Percentiles rank a stretch among this genome's conserved stretches.
These are phyloP conservation scores for Lactarius quietus DNA, from an alignment of 768 basidiomycete genomes.

Conservation along the genomic window DNA sequence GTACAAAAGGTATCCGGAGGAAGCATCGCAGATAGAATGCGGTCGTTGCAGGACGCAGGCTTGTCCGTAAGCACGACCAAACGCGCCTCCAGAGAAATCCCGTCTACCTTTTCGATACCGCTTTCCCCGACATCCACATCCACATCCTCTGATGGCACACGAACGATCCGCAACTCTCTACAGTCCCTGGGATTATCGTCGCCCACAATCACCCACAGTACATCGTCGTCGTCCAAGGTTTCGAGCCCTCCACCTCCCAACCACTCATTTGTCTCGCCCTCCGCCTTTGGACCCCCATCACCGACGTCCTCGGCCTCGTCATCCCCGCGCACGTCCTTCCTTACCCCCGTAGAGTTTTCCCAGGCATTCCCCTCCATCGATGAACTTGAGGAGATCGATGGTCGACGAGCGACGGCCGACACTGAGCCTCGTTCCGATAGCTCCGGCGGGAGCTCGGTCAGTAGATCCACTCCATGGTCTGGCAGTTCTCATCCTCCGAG, in stretches of 20 bases:
- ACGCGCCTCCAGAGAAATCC: conserved; percentile 52
- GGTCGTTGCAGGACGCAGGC: conserved; percentile 69
- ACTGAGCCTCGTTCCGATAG: conserved; percentile 37
- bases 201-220: conserved; percentile 27
- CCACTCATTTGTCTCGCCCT: conserved; percentile 66
- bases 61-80: conserved; percentile 51
- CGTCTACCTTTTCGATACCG: conserved; percentile 35
- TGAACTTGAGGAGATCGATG: conserved; percentile 59
- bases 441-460: conserved; percentile 24
- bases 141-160: conserved; percentile 28
- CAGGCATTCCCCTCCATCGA: conserved; percentile 75
- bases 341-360: conserved; percentile 53
- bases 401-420: conserved; percentile 47
- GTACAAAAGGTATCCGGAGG: conserved; percentile 45
- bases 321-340: conserved; percentile 45
- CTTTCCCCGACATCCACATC: conserved; percentile 34
- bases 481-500: conserved; percentile 31
- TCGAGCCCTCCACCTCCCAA: conserved; percentile 29
- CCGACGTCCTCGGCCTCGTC: conserved; percentile 68
- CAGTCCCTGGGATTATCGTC: conserved; percentile 25
- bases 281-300: conserved; percentile 72
- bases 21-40: conserved; percentile 79
- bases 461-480: conserved; percentile 8
- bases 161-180: conserved; percentile 25
- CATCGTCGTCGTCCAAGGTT: conserved; percentile 30